Conservation (phyloP, 225 moss, liverwort and hornwort genomes). For the Lunularia cruciata region DNA sequence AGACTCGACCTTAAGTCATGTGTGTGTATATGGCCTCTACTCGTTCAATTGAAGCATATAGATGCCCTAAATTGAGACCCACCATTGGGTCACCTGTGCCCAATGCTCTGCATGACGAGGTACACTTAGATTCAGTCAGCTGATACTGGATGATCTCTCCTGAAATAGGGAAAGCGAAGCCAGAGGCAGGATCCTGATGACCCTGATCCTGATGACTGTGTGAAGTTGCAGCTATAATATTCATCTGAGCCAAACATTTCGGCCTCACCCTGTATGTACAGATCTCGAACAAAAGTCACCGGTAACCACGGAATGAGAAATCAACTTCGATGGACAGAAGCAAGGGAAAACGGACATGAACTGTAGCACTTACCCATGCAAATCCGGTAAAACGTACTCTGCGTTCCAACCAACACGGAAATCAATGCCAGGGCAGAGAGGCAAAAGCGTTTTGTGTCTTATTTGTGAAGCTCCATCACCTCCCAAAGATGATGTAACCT, state of each 20-base stretch:
- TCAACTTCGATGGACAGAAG: background rate
- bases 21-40: slow-evolving; percentile 55
- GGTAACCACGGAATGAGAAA: background rate
- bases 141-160: background rate
- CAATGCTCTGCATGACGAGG: slow-evolving; percentile 37
- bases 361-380: slow-evolving; percentile 65
- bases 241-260: background rate
- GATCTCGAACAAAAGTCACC: background rate
- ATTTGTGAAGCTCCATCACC: slow-evolving; percentile 61
- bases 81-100: slow-evolving; percentile 54
- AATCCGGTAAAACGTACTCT: slow-evolving; percentile 84
- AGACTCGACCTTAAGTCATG: slow-evolving; percentile 29
- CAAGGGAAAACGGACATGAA: background rate
- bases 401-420: slow-evolving; percentile 87
- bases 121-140: background rate
- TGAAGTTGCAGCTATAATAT: no score
- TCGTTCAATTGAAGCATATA: slow-evolving; percentile 51
- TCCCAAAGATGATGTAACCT: slow-evolving; percentile 84
- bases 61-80: slow-evolving; percentile 53
- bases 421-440: slow-evolving; percentile 85
- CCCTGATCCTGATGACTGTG: no score
- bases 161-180: background rate
- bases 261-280: background rate
- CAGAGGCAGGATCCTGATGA: no score
- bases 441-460: slow-evolving; percentile 68